Evolutionary conservation across 2,329 filamentous ascomycete species (phyloP), one percentile per base, ranked within the genome.

Genomic region (Sporothrix protearum): DNA sequence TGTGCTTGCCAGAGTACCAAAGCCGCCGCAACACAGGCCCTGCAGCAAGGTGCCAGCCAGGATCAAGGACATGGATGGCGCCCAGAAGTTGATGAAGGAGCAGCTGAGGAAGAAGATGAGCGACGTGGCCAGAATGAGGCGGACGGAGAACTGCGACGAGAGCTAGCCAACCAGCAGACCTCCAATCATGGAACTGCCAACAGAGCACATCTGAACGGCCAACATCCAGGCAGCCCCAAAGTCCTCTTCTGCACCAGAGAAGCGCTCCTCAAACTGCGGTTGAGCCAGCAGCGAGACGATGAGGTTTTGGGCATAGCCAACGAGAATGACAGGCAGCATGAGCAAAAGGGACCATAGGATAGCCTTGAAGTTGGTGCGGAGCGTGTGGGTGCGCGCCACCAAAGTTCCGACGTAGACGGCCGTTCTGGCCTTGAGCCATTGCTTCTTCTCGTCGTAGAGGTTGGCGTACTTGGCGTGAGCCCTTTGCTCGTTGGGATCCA

Each of bases 181-280:
- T 51, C 75, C 75, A 19, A 73, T 7, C 72, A 75, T 75, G 25
- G 71, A 71, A 42, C 75, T 74, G 30, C 74, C 74, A 0, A 76
- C 74, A 0, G 63, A 70, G 66, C 74, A 73, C 69, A 76, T 72
- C 55, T 76, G 75, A 19, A 75, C 72, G 0, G 71, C 75, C 12
- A 75, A 67, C 74, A 75, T 74, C 75, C 73, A 76, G 3, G 51
- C 66, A 3, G 74, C 73, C 1, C 69, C 42, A 28, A 75, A 75
- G 64, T 74, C 73, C 14, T 67, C 63, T 5, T 68, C 63, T 9
- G 72, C 55, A 19, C 51, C 71, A 1, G 78, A 79, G 55, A 78
- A 80, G 30, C 75, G 71, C 6, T 57, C 71, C 45, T 76, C 71
- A 53, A 77, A 78, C 33, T 77, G 74, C 1, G 75, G 75, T 61